Percentiles rank a stretch among this genome's conserved stretches.
phyloP scores from a whole-genome alignment of 768 basidiomycete genomes.

The Boletus subparvulus region DNA sequence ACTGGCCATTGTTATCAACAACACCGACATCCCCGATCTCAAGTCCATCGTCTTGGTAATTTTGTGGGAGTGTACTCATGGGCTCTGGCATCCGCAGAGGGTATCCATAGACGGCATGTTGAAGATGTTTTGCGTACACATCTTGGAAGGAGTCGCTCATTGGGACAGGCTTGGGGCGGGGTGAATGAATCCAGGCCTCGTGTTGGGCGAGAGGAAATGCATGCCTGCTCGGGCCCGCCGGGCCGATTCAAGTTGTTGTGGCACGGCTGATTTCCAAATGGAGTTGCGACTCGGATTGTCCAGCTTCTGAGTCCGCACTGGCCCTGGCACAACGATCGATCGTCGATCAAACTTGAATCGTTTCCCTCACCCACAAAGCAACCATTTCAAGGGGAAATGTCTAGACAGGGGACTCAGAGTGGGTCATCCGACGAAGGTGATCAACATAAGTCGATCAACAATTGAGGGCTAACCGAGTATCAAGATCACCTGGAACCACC shows the following conservation, averaged over 20 bases:
- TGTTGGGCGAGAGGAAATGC: background rate
- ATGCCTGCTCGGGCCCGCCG: no score
- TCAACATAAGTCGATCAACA: background rate
- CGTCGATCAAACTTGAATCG: no score
- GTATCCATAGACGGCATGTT: background rate
- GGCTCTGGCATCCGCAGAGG: background rate
- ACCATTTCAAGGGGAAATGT: background rate
- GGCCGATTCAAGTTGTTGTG: no score
- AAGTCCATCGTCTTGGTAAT: background rate
- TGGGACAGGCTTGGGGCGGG: background rate
- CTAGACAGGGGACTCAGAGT: no score
- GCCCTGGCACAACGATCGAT: no score
- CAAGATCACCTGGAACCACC: no score
- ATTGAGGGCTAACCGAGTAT: no score
- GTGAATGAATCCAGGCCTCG: background rate
- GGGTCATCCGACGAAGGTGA: no score
- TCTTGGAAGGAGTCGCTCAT: background rate
- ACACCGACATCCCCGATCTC: slow-evolving; percentile 1
- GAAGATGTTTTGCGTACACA: background rate
- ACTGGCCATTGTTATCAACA: background rate
- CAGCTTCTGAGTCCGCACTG: no score
- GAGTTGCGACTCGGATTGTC: no score
- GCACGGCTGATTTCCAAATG: no score
- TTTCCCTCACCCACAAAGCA: no score
- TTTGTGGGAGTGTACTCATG: background rate